These are phyloP conservation scores for Diaporthe ampelina DNA, from an alignment of 2,329 filamentous ascomycete species.

Conservation along the genomic window DNA sequence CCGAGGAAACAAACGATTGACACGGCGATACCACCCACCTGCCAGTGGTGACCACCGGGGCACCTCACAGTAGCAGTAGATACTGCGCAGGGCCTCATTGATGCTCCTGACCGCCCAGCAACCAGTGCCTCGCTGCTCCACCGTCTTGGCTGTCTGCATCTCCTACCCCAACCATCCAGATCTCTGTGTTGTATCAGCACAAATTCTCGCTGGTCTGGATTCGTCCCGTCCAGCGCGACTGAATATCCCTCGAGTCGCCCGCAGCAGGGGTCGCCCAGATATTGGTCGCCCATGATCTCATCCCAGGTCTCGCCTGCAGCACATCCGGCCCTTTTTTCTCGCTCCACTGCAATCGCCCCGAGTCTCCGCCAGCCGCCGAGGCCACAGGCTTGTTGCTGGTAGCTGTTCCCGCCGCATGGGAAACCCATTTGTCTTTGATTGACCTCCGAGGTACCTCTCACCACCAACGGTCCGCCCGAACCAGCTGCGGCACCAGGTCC, in stretches of 20 bases:
- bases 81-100: conserved; percentile 10
- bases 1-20: conserved; percentile 30
- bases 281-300: conserved; percentile 40
- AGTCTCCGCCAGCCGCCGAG: conserved; percentile 39
- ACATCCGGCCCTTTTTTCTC: conserved; percentile 42
- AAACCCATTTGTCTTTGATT: conserved; percentile 2
- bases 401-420: conserved; percentile 15
- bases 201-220: conserved; percentile 33
- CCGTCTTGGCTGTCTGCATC: conserved; percentile 7
- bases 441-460: conserved; percentile 33
- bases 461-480: conserved; percentile 6
- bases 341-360: conserved; percentile 38
- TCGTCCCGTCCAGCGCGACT: conserved; percentile 8
- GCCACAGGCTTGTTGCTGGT: conserved; percentile 41
- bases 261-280: conserved; percentile 37
- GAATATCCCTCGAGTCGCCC: conserved; percentile 20
- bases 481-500: conserved; percentile 10
- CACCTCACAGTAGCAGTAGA: not conserved
- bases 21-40: conserved; percentile 24
- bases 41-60: no score
- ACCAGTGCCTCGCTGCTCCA: conserved; percentile 18
- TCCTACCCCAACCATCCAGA: conserved; percentile 15
- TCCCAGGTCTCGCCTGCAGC: conserved; percentile 38
- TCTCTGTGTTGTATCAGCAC: conserved; percentile 29
- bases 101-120: conserved; percentile 28